Conservation (phyloP, 805 yeast species). For the Metschnikowia dekortorum region DNA sequence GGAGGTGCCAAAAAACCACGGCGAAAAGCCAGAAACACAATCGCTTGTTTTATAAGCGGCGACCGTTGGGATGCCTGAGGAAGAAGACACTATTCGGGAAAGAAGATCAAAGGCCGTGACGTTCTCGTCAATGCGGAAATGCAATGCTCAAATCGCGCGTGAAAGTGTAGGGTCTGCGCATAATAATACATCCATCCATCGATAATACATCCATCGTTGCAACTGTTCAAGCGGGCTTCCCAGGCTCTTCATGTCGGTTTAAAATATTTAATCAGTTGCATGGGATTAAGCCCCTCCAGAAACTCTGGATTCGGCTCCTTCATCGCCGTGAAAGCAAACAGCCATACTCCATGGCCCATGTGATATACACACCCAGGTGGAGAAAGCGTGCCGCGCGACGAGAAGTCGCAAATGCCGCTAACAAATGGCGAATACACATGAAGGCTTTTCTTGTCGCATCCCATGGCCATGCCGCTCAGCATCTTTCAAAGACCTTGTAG, state of each 20-base stretch:
- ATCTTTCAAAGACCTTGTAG: conserved; percentile 89
- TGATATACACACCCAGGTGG: neutral
- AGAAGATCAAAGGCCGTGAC: neutral
- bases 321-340: neutral
- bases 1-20: neutral
- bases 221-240: neutral
- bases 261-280: neutral
- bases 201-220: neutral
- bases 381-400: neutral
- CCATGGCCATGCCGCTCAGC: conserved; percentile 33
- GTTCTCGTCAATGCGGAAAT: conserved; percentile 3
- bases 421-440: neutral
- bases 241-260: neutral
- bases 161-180: conserved; percentile 2
- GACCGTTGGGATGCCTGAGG: neutral
- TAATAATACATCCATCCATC: neutral
- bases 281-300: neutral
- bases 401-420: neutral
- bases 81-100: neutral
- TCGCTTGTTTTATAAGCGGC: neutral
- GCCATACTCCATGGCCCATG: neutral
- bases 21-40: neutral
- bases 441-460: neutral
- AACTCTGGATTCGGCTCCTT: too few species aligned
- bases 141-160: conserved; percentile 1